Evolutionary conservation across 1,284 basidiomycete genomes (phyloP).

Genomic region (Stygiomarasmius scandens): DNA sequence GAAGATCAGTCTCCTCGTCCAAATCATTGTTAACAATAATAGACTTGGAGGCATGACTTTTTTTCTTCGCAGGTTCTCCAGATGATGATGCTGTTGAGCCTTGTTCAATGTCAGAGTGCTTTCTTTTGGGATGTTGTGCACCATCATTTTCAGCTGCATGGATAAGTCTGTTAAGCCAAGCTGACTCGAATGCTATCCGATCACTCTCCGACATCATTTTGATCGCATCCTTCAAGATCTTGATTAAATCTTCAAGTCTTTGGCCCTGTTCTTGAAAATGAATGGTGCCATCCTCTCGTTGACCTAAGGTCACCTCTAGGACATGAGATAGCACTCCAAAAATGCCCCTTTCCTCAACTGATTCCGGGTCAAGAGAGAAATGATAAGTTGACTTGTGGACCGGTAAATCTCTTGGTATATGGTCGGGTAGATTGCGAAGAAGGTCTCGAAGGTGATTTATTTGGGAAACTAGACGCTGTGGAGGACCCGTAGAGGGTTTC

Average conservation of each 20-base stretch:
- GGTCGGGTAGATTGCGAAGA: neutral
- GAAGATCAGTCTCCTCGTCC: too few species aligned
- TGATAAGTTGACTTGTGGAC: neutral
- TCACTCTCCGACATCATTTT: neutral
- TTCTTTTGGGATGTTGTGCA: neutral
- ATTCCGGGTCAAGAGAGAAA: neutral
- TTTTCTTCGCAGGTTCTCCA: too few species aligned
- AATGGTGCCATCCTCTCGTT: neutral
- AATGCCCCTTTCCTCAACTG: neutral
- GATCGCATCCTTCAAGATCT: neutral
- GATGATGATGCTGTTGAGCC: too few species aligned
- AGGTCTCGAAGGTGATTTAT: neutral
- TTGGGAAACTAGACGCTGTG: neutral
- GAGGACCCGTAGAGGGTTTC: neutral
- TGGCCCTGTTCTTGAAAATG: neutral
- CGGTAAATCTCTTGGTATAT: neutral
- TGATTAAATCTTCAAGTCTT: neutral
- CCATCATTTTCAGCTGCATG: constrained; percentile 2
- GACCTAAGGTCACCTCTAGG: neutral
- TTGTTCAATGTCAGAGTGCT: neutral
- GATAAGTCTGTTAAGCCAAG: constrained; percentile 15
- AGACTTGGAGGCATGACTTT: too few species aligned
- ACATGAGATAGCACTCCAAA: neutral
- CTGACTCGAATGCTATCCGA: neutral
- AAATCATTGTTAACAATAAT: too few species aligned